A percentile compares a stretch with the other conserved stretches of the same genome.
Conservation (phyloP, 2,329 filamentous ascomycete species). For the Phialophora expanda region DNA sequence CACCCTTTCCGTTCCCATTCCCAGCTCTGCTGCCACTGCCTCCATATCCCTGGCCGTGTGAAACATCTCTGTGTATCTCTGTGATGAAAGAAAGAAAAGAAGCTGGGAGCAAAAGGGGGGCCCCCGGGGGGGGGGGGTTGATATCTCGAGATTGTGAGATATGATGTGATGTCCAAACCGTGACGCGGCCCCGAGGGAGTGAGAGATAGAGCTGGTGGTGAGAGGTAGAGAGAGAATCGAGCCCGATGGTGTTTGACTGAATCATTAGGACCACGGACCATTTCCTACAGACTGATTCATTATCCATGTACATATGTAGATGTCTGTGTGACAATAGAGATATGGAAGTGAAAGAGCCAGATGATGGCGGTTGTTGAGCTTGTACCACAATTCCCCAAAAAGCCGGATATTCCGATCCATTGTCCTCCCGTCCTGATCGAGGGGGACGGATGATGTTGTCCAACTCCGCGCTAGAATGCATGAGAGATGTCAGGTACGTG, state of each 20-base stretch:
- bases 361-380: slow-evolving; percentile 1
- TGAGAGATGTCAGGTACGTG: slow-evolving; percentile 5
- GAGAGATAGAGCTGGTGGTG: background rate
- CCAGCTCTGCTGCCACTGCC: too few species aligned
- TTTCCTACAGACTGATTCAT: background rate
- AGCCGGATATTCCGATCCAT: background rate
- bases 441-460: slow-evolving; percentile 14
- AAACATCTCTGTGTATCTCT: too few species aligned
- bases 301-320: slow-evolving; percentile 9
- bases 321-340: slow-evolving; percentile 4
- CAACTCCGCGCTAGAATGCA: slow-evolving; percentile 20
- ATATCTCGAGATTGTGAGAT: background rate
- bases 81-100: too few species aligned
- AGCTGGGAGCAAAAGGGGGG: too few species aligned
- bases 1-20: too few species aligned
- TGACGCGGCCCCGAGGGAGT: background rate
- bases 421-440: background rate
- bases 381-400: background rate
- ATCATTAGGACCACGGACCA: background rate
- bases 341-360: slow-evolving; percentile 11
- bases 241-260: too few species aligned
- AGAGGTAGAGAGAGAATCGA: background rate
- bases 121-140: too few species aligned
- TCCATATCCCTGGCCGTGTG: too few species aligned
- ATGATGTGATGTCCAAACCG: background rate